These are phyloP conservation scores for Moelleriella libera DNA, from an alignment of 2,329 filamentous ascomycete species.

Conservation along the genomic window DNA sequence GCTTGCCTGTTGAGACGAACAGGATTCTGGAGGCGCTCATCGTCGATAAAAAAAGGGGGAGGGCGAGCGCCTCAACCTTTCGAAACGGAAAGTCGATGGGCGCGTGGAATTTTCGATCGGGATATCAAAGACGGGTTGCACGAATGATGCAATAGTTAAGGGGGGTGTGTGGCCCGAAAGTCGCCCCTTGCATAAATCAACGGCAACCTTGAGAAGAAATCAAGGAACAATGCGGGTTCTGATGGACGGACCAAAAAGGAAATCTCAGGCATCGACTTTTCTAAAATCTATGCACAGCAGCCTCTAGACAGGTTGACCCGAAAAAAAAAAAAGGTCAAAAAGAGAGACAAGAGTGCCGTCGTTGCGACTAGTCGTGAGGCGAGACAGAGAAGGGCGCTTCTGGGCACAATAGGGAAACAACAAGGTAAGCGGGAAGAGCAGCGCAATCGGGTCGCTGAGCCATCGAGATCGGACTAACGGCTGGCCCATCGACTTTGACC, in stretches of 20 bases:
- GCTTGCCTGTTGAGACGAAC: no score
- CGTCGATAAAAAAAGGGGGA: not conserved
- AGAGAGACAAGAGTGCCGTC: no score
- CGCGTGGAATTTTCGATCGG: not conserved
- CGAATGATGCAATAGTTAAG: not conserved
- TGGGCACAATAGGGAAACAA: not conserved
- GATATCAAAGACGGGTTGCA: not conserved
- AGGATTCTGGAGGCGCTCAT: not conserved
- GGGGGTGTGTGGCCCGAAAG: not conserved
- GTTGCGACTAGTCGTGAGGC: no score
- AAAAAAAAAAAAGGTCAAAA: no score
- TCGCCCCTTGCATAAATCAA: not conserved
- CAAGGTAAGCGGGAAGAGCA: not conserved
- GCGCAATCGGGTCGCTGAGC: not conserved
- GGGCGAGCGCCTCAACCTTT: not conserved
- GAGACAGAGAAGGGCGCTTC: no score
- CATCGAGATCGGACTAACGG: not conserved
- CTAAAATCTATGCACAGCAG: no score
- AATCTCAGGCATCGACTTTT: no score
- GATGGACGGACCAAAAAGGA: no score
- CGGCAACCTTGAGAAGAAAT: not conserved
- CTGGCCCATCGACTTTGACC: not conserved
- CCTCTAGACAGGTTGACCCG: no score
- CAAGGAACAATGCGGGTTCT: no score
- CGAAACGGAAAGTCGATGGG: not conserved